Base-by-base conservation (phyloP, 2,329 filamentous ascomycete genomes). In the Phyllosticta citrichinensis region DNA sequence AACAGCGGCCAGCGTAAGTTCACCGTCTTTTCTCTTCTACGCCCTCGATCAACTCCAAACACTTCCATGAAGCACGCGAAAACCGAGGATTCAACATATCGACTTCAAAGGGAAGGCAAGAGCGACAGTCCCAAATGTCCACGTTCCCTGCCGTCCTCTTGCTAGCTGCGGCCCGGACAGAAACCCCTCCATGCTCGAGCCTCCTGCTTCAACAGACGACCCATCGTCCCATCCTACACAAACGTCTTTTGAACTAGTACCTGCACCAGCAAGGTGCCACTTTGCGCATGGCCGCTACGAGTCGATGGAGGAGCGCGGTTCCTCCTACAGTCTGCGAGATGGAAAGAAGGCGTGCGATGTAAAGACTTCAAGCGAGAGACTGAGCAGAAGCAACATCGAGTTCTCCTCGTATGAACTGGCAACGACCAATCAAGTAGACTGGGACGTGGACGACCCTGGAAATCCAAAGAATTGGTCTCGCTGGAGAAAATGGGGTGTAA, bases 381-480 rank as follows among this genome's bases (percentile, higher is more conserved):
- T 47, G 12, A n/a, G 40, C 14, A 47, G 40, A n/a, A 47, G 40
- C 17, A 47, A 47, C 4, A 6, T 47, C 40, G 40, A 47, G n/a
- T 5, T 47, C 2, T 47, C 40, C 40, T n/a, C 40, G n/a, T 19
- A 14, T 14, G 35, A 11, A 14, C 17, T 40, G 10, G 12, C 40
- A 4, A n/a, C 40, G 17, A 14, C 17, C 14, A 47, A 47, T 47
- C 14, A 47, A 47, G 40, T 47, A 5, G n/a, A 17, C 17, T 47
- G 40, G 40, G 40, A 47, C 3, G 17, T 47, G 17, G 40, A 14
- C 8, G 59, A 61, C 10, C 59, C 59, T 4, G 50, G n/a, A 25
- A 57, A 61, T 8, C 59, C 59, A 1, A 61, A 54, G 14, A 61
- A 61, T 22, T 61, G 59, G 59, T 50, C 47, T 17, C 47, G 25